These are phyloP conservation scores for Plantago ovata DNA, from an alignment of 257 asterid species.

Conservation along the genomic window DNA sequence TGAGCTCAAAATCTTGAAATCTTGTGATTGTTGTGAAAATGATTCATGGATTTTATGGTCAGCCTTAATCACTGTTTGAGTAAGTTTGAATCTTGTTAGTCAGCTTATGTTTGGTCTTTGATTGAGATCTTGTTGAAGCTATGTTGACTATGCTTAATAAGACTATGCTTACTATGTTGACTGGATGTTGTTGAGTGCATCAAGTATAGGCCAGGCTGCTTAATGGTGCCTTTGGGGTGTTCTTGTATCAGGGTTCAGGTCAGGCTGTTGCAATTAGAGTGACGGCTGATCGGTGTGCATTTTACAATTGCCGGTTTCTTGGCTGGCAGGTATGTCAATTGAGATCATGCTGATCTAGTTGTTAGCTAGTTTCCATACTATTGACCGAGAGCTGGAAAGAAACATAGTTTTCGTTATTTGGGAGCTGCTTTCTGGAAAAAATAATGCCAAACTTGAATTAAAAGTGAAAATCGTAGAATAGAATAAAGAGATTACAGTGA, in stretches of 20 bases:
- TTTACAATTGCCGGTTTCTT: slow-evolving; percentile 88
- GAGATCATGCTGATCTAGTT: not conserved
- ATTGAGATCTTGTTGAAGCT: not conserved
- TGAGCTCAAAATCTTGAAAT: no score
- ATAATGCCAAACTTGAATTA: no score
- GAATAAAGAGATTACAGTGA: not conserved
- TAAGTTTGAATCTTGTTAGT: not conserved
- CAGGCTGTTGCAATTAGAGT: slow-evolving; percentile 96
- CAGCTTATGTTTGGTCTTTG: not conserved
- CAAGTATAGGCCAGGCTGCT: no score
- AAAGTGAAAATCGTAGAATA: not conserved
- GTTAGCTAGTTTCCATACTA: not conserved
- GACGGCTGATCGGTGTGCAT: slow-evolving; percentile 90
- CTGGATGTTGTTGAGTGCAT: not conserved
- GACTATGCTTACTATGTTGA: not conserved
- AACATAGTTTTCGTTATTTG: not conserved
- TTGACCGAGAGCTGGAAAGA: not conserved
- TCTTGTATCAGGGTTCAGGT: slow-evolving; percentile 67
- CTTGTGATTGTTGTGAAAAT: no score
- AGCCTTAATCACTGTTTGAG: not conserved
- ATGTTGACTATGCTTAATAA: not conserved
- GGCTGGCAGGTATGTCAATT: slow-evolving; percentile 78
- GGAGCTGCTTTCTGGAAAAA: not conserved
- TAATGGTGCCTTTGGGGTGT: slow-evolving; percentile 3
- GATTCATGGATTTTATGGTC: not conserved